Conservation (phyloP, 2,329 filamentous ascomycete genomes). For the Emmonsia crescens region DNA sequence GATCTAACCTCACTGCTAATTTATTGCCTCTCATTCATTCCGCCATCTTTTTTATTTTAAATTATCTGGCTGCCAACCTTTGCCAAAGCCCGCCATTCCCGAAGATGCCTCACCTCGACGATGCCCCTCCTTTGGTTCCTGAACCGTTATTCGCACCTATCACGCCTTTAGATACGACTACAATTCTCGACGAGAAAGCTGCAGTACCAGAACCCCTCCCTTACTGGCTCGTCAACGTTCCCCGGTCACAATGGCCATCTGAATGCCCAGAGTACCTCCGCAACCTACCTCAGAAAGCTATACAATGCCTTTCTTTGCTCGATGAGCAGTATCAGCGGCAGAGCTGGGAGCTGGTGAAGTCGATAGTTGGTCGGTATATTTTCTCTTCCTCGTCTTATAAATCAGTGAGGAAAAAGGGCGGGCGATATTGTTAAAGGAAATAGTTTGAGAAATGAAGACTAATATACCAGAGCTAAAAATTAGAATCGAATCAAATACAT, state of each 20-base stretch:
- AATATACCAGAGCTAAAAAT: background rate
- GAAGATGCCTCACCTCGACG: background rate
- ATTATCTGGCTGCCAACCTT: too few species aligned
- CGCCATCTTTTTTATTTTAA: too few species aligned
- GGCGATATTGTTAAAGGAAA: background rate
- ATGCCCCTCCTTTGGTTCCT: background rate
- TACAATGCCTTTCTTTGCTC: conserved; percentile 56
- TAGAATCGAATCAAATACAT: conserved; percentile 57
- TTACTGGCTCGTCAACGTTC: conserved; percentile 79
- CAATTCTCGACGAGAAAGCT: background rate
- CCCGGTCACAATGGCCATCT: conserved; percentile 47
- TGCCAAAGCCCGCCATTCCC: background rate
- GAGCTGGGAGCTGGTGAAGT: conserved; percentile 58
- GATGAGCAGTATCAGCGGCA: conserved; percentile 54
- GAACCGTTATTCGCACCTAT: background rate
- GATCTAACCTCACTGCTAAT: too few species aligned
- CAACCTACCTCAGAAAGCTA: conserved; percentile 56
- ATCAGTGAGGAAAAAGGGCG: background rate
- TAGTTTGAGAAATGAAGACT: background rate
- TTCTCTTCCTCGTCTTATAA: background rate
- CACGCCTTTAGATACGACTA: background rate
- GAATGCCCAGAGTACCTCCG: conserved; percentile 63
- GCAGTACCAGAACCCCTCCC: conserved; percentile 31
- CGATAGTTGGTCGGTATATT: conserved; percentile 39
- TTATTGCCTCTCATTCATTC: too few species aligned